phyloP scores from a whole-genome alignment of 805 yeast genomes.

The Kodamaea jinghongensis region DNA sequence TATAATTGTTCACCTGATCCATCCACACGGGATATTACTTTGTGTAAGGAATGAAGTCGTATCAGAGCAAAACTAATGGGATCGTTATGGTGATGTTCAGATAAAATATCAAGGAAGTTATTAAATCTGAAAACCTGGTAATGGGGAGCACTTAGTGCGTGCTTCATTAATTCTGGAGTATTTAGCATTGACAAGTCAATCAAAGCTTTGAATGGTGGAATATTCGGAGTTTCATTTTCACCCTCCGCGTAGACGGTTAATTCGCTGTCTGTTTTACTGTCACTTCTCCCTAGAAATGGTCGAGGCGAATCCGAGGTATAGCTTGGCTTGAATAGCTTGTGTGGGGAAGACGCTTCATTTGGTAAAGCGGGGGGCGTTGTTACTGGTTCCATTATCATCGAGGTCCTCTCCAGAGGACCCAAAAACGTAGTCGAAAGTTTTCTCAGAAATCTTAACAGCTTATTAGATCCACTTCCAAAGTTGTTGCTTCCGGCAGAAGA shows the following conservation, averaged over 20 bases:
- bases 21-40: constrained; percentile 21
- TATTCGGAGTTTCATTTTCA: neutral
- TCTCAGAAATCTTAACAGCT: constrained; percentile 12
- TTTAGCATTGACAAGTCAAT: constrained; percentile 26
- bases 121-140: constrained; percentile 31
- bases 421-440: constrained; percentile 13
- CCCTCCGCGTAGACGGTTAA: neutral
- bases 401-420: constrained; percentile 6
- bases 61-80: constrained; percentile 38
- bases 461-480: neutral
- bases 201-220: constrained; percentile 20
- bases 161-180: constrained; percentile 19
- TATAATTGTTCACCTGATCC: constrained; percentile 13
- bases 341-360: constrained; percentile 1
- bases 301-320: neutral
- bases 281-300: neutral
- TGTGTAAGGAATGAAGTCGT: constrained; percentile 29
- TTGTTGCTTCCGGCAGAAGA: constrained; percentile 3
- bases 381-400: neutral
- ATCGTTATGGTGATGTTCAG: constrained; percentile 33
- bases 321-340: constrained; percentile 1
- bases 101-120: constrained; percentile 28
- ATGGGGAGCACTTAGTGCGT: constrained; percentile 23
- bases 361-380: neutral
- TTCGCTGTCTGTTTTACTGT: neutral